A percentile compares a stretch with the other conserved stretches of the same genome.
phyloP scores from a whole-genome alignment of 768 basidiomycete genomes.

The Lentinula guzmanii region DNA sequence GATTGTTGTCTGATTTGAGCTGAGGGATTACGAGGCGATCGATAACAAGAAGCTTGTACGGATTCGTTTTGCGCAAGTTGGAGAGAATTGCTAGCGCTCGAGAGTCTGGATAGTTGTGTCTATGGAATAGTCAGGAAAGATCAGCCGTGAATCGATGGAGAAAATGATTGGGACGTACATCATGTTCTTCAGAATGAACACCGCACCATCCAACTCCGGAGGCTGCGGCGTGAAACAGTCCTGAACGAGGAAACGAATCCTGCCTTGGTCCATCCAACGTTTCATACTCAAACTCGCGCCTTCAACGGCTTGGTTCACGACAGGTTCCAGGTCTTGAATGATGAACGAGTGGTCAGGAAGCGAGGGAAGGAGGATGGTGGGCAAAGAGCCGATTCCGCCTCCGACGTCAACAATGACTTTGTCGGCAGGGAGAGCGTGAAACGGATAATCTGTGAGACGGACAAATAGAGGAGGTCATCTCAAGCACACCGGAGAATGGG shows the following conservation, averaged over 20 bases:
- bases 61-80: slow-evolving; percentile 4
- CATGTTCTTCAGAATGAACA: slow-evolving; percentile 8
- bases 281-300: not conserved
- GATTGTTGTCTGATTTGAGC: not conserved
- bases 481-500: too few relatives aligned
- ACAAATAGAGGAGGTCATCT: not conserved
- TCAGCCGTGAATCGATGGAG: not conserved
- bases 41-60: slow-evolving; percentile 7
- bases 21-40: slow-evolving; percentile 8
- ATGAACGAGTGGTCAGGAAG: slow-evolving; percentile 5
- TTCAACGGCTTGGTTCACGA: slow-evolving; percentile 3
- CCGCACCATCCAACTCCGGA: slow-evolving; percentile 1
- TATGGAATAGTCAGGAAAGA: not conserved
- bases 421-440: slow-evolving; percentile 2
- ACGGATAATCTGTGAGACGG: slow-evolving; percentile 3
- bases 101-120: slow-evolving; percentile 9
- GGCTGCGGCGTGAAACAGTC: slow-evolving; percentile 8
- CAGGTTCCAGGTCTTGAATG: slow-evolving; percentile 6
- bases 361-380: slow-evolving; percentile 4
- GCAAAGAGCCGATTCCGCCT: slow-evolving; percentile 7
- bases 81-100: slow-evolving; percentile 5
- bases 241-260: slow-evolving; percentile 3
- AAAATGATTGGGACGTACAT: not conserved
- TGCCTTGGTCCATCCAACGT: slow-evolving; percentile 6
- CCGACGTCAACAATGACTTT: slow-evolving; percentile 8